Evolutionary conservation across 1,284 basidiomycete genomes (phyloP).

Genomic region (Coriolopsis trogii): DNA sequence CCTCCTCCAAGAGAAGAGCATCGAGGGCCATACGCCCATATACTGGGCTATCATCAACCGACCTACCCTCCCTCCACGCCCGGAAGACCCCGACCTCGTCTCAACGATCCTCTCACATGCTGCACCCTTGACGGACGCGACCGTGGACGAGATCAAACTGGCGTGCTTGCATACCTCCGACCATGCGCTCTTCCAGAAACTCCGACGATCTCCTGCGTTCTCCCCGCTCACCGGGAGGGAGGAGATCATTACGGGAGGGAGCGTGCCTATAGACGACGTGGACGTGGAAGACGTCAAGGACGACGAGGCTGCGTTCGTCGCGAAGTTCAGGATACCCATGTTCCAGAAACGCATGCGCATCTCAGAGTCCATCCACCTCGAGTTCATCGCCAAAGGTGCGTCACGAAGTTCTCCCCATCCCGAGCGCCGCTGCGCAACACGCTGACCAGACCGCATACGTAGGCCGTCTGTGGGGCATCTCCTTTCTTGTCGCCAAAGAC

Average conservation of each 20-base stretch:
- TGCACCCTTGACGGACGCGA: slow-evolving; percentile 50
- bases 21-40: slow-evolving; percentile 64
- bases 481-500: not conserved
- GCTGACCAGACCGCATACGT: not conserved
- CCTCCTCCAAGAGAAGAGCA: slow-evolving; percentile 61
- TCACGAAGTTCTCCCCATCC: slow-evolving; percentile 1
- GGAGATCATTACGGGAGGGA: slow-evolving; percentile 57
- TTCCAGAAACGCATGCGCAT: slow-evolving; percentile 77
- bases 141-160: slow-evolving; percentile 58
- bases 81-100: slow-evolving; percentile 46
- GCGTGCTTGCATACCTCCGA: slow-evolving; percentile 68
- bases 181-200: slow-evolving; percentile 62
- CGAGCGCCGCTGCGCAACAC: not conserved
- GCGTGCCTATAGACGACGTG: slow-evolving; percentile 54
- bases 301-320: slow-evolving; percentile 54
- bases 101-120: slow-evolving; percentile 55
- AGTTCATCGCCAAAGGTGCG: slow-evolving; percentile 71
- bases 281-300: slow-evolving; percentile 49
- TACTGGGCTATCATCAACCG: slow-evolving; percentile 70
- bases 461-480: not conserved
- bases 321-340: slow-evolving; percentile 52
- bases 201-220: slow-evolving; percentile 53
- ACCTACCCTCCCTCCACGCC: slow-evolving; percentile 16
- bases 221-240: slow-evolving; percentile 55
- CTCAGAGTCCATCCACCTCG: slow-evolving; percentile 51